These are phyloP conservation scores for Microdochium trichocladiopsis DNA, from an alignment of 2,329 filamentous ascomycete genomes.

Conservation along the genomic window DNA sequence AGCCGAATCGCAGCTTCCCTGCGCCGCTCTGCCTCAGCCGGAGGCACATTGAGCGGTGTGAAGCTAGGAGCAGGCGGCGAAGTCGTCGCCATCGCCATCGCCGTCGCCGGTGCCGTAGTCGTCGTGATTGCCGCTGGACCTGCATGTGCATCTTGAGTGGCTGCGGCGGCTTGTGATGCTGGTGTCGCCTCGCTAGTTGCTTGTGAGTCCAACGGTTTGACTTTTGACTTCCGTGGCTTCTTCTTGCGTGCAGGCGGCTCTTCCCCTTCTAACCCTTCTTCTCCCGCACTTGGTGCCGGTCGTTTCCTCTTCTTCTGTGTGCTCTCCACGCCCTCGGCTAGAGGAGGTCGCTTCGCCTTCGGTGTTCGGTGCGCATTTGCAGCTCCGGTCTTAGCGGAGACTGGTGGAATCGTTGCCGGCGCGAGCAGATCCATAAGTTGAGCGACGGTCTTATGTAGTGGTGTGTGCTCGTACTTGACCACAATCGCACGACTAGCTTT, in stretches of 20 bases:
- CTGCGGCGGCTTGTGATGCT: constrained; percentile 5
- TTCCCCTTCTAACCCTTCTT: neutral
- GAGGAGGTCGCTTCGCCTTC: constrained; percentile 18
- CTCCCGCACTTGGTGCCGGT: neutral
- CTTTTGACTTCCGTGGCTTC: constrained; percentile 16
- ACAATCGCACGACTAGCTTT: constrained; percentile 37
- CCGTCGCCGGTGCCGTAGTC: too few species aligned
- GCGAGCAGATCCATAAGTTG: constrained; percentile 39
- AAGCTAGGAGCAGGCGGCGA: constrained; percentile 17
- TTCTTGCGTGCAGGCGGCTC: neutral
- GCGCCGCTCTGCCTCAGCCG: constrained; percentile 42
- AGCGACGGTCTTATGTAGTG: constrained; percentile 47
- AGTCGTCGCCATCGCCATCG: neutral
- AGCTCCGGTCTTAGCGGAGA: constrained; percentile 13
- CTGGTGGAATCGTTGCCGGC: constrained; percentile 29
- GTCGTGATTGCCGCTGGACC: too few species aligned
- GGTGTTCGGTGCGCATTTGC: constrained; percentile 3
- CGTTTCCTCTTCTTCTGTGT: constrained; percentile 7
- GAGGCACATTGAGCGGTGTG: constrained; percentile 25
- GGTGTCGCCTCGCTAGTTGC: constrained; percentile 1
- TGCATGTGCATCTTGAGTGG: constrained; percentile 4
- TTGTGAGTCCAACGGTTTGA: constrained; percentile 10
- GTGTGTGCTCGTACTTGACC: constrained; percentile 49
- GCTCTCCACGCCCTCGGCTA: constrained; percentile 17
- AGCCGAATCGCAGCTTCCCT: constrained; percentile 39